Evolutionary conservation across 2,329 filamentous ascomycete species (phyloP).

Genomic region (Colletotrichum zoysiae): DNA sequence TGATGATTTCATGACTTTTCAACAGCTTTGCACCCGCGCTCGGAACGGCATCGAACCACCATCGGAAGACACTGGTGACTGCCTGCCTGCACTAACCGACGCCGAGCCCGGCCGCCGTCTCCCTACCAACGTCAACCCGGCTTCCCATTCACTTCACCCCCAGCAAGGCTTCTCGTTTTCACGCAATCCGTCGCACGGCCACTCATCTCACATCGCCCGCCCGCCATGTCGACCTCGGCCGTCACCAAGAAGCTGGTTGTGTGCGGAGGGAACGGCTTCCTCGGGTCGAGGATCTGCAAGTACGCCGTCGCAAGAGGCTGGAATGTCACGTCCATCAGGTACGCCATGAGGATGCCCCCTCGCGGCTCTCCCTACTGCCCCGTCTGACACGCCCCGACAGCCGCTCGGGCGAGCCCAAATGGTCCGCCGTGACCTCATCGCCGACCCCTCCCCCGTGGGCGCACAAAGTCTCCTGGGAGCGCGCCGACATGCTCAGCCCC

Average conservation of each 20-base stretch:
- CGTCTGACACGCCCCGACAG: constrained; percentile 59
- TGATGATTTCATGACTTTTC: constrained; percentile 41
- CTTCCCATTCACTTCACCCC: constrained; percentile 18
- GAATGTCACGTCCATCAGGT: constrained; percentile 95
- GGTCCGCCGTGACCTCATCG: constrained; percentile 83
- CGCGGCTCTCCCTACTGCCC: constrained; percentile 12
- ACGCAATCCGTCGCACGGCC: constrained; percentile 3
- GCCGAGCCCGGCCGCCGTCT: constrained; percentile 27
- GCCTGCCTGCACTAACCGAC: background rate
- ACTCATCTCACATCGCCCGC: constrained; percentile 11
- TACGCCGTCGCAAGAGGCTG: constrained; percentile 87
- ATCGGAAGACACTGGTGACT: constrained; percentile 17
- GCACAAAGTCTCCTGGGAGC: constrained; percentile 85
- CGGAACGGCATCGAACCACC: constrained; percentile 38
- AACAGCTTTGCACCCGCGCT: constrained; percentile 30
- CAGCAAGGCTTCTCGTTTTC: background rate
- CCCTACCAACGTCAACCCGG: constrained; percentile 2
- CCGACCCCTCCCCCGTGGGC: constrained; percentile 82
- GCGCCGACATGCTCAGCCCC: constrained; percentile 88
- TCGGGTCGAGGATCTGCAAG: constrained; percentile 91
- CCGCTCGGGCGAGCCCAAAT: constrained; percentile 89
- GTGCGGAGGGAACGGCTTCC: constrained; percentile 92
- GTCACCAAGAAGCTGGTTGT: constrained; percentile 85
- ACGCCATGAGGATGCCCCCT: constrained; percentile 45
- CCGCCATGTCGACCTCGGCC: constrained; percentile 64